These are phyloP conservation scores for Scleroderma bovista DNA, from an alignment of 768 basidiomycete genomes.

Conservation along the genomic window DNA sequence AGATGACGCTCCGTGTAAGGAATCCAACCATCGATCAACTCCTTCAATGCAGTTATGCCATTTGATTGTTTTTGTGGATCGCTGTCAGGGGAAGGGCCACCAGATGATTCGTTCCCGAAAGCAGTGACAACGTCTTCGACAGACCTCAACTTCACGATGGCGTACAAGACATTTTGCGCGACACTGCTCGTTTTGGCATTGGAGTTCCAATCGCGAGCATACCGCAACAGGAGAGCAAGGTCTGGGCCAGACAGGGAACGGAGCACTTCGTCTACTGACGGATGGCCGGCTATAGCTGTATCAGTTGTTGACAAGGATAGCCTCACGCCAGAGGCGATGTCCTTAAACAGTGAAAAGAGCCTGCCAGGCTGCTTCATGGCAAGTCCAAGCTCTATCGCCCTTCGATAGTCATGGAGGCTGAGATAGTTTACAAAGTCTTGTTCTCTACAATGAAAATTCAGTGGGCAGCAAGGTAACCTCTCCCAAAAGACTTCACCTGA, in stretches of 20 bases:
- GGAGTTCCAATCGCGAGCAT: slow-evolving; percentile 93
- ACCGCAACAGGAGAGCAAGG: slow-evolving; percentile 74
- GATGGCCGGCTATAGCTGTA: slow-evolving; percentile 58
- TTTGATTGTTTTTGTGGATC: slow-evolving; percentile 28
- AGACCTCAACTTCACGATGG: slow-evolving; percentile 70
- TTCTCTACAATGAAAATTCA: slow-evolving; percentile 54
- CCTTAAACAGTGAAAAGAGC: slow-evolving; percentile 71
- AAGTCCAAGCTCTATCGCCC: slow-evolving; percentile 87
- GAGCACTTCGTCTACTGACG: slow-evolving; percentile 78
- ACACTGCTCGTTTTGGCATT: slow-evolving; percentile 80
- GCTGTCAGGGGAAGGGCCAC: slow-evolving; percentile 10
- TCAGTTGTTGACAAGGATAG: slow-evolving; percentile 5
- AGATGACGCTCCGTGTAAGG: slow-evolving; percentile 96
- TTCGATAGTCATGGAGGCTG: slow-evolving; percentile 79
- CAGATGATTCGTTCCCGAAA: slow-evolving; percentile 36
- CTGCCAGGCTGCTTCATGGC: slow-evolving; percentile 92
- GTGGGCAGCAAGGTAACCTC: slow-evolving; percentile 1
- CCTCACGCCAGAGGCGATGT: slow-evolving; percentile 38
- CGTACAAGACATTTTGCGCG: slow-evolving; percentile 80
- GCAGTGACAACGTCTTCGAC: slow-evolving; percentile 70
- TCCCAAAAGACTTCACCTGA: slow-evolving; percentile 55
- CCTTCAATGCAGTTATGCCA: slow-evolving; percentile 44
- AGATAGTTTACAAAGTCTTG: slow-evolving; percentile 95
- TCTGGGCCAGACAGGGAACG: slow-evolving; percentile 65
- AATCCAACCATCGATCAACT: slow-evolving; percentile 78